Base-by-base conservation (phyloP, 305 asterid species). In the Rubia tinctorum region DNA sequence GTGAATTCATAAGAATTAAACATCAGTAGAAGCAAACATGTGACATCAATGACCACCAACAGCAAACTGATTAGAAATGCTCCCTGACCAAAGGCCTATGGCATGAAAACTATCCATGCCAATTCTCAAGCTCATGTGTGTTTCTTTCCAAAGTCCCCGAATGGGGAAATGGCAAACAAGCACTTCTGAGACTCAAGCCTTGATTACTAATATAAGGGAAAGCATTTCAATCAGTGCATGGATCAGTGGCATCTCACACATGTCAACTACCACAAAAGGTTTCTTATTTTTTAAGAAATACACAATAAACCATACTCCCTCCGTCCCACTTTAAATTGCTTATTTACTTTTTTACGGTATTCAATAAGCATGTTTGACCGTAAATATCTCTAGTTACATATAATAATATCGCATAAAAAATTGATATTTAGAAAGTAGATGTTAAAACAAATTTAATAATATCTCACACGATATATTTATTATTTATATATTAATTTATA, bases 51-150 rank as follows among this genome's bases (percentile, higher is more conserved):
- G 53, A 79, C 77, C 76, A 56, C 56, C 12, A 80, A 72, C 42
- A 78, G 83, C 27, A 75, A 68, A 79, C 70, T 82, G 84, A 73
- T 66, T 20, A 53, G 80, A 87, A 86, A 88, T 77, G 84, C 58
- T 82, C 95, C 97, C 96, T 69, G 63, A 93, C 95, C 97, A 86
- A 84, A 91, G 98, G 96, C 98, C 96, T 93, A 93, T 93, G 97
- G 90, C 96, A 84, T 27, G 30, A 71, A 64, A 25, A 76, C 61
- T 27, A 51, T 3, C 30, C 22, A 78, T 86, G 87, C 95, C 98
- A 93, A 93, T 82, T 93, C 98, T 93, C 98, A 74, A 71, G 86
- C 93, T 87, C 96, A 65, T 65, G 8, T 7, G 95, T 88, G 39
- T 84, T 66, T 80, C 91, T 80, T 84, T 71, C 82, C 88, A 79